Evolutionary conservation across 345 rosid genomes (phyloP), one percentile per base, ranked within the genome.

Genomic region (Moringa oleifera): DNA sequence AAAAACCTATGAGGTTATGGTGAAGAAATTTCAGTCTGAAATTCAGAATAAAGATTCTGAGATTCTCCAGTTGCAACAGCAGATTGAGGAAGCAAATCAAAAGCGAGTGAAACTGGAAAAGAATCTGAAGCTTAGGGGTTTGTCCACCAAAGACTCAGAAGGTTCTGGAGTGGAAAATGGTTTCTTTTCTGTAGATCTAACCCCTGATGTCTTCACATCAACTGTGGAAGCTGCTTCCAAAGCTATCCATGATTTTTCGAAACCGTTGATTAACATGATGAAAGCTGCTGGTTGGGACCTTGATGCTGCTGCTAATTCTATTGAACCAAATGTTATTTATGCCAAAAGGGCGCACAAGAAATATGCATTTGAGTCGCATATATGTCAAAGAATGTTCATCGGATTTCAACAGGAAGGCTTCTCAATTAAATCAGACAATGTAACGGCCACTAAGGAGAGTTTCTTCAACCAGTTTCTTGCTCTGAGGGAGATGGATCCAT

Each of bases 241-340:
- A 77, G 91, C 96, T 12, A 82, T 87, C 58, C 96, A 89, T 15
- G 94, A 86, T 81, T 89, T 89, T 71, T 85, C 91, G 18, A 89
- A 89, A 54, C 89, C 91, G 16, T 52, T 89, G 63, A 87, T 89
- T 72, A 89, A 87, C 77, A 87, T 89, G 94, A 86, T 89, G 94
- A 87, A 87, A 80, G 96, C 89, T 58, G 88, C 96, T 25, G 89
- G 91, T 56, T 85, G 96, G 96, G 94, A 89, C 76, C 96, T 89
- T 67, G 96, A 89, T 68, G 85, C 94, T 71, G 96, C 96, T 7
- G 86, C 94, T 52, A 70, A 74, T 54, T 87, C 94, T 8, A 87
- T 89, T 36, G 96, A 89, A 60, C 80, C 83, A 15, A 73, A 79
- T 57, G 96, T 86, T 69, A 75, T 70, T 57, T 89, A 87, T 70